A percentile compares a stretch with the other conserved stretches of the same genome.
phyloP scores from a whole-genome alignment of 805 yeast genomes.

The Starmerella geochares region DNA sequence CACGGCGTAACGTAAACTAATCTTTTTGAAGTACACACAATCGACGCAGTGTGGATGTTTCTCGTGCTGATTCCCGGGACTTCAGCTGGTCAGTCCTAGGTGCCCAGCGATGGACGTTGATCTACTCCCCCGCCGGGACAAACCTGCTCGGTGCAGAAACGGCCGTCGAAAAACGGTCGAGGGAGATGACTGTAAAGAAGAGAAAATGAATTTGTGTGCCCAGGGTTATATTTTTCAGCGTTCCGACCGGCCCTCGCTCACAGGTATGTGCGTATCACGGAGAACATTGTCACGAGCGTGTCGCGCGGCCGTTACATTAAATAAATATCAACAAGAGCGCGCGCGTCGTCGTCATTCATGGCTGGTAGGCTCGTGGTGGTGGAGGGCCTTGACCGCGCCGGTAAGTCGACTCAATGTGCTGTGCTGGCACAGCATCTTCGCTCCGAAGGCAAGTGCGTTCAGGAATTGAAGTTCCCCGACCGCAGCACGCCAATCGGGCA shows the following conservation, averaged over 20 bases:
- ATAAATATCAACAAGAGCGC: no score
- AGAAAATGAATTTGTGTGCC: no score
- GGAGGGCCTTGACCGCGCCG: conserved; percentile 93
- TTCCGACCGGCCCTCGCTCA: neutral
- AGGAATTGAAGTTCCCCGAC: conserved; percentile 74
- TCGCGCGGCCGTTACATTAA: no score
- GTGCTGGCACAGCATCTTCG: conserved; percentile 32
- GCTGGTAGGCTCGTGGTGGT: conserved; percentile 70
- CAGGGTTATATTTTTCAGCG: neutral
- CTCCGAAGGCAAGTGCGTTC: conserved; percentile 33
- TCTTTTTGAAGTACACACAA: no score
- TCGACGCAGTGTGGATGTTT: conserved; percentile 21
- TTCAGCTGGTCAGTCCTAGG: conserved; percentile 30
- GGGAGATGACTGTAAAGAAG: conserved; percentile 20
- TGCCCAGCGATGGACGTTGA: conserved; percentile 31
- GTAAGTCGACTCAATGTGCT: conserved; percentile 76
- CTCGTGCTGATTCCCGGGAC: conserved; percentile 33
- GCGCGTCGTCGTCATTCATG: conserved; percentile 4
- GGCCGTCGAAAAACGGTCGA: neutral
- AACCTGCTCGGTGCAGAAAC: neutral
- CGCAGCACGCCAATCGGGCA: conserved; percentile 73
- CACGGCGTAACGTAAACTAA: no score
- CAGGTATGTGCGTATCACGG: conserved; percentile 5
- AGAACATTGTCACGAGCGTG: no score
- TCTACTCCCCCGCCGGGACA: conserved; percentile 20